Conservation (phyloP, 164 flowering plant genomes). For the Magnolia kwangsiensis region DNA sequence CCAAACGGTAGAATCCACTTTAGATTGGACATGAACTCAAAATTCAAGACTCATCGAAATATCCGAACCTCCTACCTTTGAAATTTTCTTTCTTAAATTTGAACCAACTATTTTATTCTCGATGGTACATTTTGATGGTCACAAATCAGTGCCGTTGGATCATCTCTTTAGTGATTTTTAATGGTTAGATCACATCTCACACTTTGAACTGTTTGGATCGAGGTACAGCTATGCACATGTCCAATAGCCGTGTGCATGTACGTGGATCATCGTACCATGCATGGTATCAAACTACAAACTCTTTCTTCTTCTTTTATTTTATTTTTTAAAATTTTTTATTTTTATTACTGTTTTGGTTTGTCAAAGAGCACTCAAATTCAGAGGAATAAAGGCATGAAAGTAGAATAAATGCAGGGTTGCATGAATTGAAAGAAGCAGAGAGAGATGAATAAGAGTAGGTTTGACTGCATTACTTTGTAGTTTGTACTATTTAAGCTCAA, state of each 20-base stretch:
- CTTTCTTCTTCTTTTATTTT: too few species aligned
- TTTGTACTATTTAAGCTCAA: neutral
- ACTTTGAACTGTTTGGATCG: neutral
- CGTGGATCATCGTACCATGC: neutral
- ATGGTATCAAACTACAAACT: neutral
- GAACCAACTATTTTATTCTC: neutral
- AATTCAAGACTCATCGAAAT: neutral
- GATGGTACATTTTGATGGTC: neutral
- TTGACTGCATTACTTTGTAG: neutral
- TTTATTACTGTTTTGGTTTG: neutral
- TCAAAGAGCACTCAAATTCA: conserved; percentile 1
- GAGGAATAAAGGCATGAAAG: neutral
- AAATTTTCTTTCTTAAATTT: neutral
- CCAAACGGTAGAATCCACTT: neutral
- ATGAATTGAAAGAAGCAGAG: neutral
- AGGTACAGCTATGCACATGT: neutral
- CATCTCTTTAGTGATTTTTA: neutral
- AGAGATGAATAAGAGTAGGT: neutral
- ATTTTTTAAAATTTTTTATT: too few species aligned
- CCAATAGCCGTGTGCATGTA: neutral
- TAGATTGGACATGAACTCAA: neutral
- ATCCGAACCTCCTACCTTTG: neutral
- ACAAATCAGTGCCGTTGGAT: neutral
- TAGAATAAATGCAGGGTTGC: neutral
- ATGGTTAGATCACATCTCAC: neutral